Percentiles rank a stretch among this genome's conserved stretches.
Evolutionary conservation across 2,329 filamentous ascomycete species (phyloP).

Genomic region (Calonectria fujianensis): DNA sequence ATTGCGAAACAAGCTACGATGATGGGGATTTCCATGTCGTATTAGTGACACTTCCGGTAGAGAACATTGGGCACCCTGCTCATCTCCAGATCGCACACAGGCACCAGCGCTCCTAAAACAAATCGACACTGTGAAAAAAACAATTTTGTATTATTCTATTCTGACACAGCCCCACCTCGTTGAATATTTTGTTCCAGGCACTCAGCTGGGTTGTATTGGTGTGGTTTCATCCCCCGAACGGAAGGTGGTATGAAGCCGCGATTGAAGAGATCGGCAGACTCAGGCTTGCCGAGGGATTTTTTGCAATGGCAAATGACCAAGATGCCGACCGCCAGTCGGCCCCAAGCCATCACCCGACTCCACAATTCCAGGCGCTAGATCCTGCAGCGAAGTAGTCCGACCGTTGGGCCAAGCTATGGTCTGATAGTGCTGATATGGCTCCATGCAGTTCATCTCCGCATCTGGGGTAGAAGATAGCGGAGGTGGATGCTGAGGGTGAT

Average conservation of each 20-base stretch:
- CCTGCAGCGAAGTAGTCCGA: background rate
- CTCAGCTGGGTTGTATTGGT: background rate
- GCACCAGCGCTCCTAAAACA: too few relatives aligned
- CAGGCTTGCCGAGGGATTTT: slow-evolving; percentile 27
- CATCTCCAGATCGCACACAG: too few relatives aligned
- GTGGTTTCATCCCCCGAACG: background rate
- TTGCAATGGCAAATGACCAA: background rate
- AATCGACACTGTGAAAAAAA: too few relatives aligned
- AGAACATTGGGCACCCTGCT: too few relatives aligned
- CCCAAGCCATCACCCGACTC: background rate
- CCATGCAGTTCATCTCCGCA: slow-evolving; percentile 30
- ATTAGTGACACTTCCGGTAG: too few relatives aligned
- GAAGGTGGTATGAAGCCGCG: slow-evolving; percentile 6
- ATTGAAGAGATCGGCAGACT: slow-evolving; percentile 27
- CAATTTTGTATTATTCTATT: too few relatives aligned
- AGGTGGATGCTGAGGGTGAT: slow-evolving; percentile 22
- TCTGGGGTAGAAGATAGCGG: slow-evolving; percentile 35
- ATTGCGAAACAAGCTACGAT: too few relatives aligned
- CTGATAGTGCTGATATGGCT: slow-evolving; percentile 12
- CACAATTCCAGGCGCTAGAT: background rate
- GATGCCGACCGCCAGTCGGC: background rate
- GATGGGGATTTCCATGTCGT: too few relatives aligned
- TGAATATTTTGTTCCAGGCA: background rate
- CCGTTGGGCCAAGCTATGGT: background rate
- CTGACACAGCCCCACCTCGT: background rate